Percentiles rank a stretch among this genome's conserved stretches.
Conservation (phyloP, 768 basidiomycete genomes). For the Kwoniella shandongensis region DNA sequence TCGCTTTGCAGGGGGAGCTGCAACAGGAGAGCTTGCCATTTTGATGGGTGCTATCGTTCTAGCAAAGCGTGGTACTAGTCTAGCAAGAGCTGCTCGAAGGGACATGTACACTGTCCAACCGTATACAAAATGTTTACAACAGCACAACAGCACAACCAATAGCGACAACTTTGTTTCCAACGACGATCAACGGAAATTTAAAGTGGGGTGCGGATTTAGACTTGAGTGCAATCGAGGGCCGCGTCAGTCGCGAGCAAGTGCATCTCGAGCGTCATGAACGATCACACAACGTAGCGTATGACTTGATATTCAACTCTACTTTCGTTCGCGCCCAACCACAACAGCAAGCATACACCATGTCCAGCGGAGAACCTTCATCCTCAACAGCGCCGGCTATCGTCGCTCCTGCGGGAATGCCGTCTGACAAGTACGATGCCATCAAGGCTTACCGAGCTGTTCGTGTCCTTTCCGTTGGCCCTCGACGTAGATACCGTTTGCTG, state of each 20-base stretch:
- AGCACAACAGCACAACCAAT: background rate
- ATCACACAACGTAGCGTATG: background rate
- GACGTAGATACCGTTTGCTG: background rate
- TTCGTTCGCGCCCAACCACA: background rate
- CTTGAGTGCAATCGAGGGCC: constrained; percentile 1
- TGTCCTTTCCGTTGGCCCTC: background rate
- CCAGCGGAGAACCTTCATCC: constrained; percentile 33
- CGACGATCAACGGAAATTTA: constrained; percentile 11
- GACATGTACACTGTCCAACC: constrained; percentile 5
- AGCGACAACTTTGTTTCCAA: constrained; percentile 4
- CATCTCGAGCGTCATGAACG: constrained; percentile 2
- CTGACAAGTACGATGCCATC: constrained; percentile 52
- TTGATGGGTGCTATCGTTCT: constrained; percentile 2
- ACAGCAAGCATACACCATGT: constrained; percentile 18
- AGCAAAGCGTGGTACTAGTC: too few relatives aligned
- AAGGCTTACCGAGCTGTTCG: constrained; percentile 53
- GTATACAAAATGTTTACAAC: background rate
- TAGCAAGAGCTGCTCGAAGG: background rate
- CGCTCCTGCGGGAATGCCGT: constrained; percentile 38
- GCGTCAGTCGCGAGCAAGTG: constrained; percentile 20
- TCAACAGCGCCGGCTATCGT: constrained; percentile 29
- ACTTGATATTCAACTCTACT: constrained; percentile 4
- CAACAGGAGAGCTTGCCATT: constrained; percentile 26
- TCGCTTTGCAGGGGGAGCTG: constrained; percentile 35
- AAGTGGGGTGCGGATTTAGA: constrained; percentile 17